Conservation (phyloP, 805 yeast genomes). For the Kuraishia hungarica region DNA sequence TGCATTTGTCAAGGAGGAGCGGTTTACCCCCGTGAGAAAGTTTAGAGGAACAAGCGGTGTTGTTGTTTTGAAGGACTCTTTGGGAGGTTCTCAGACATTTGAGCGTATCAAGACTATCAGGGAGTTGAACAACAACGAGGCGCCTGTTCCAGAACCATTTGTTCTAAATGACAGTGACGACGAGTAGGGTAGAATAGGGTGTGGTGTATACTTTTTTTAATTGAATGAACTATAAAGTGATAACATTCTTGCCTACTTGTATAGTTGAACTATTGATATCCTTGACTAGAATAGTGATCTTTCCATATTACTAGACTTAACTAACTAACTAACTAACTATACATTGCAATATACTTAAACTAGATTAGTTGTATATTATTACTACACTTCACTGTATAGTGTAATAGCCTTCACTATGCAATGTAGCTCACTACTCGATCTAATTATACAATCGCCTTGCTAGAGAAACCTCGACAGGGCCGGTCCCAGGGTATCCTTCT, state of each 20-base stretch:
- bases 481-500: constrained; percentile 42
- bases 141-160: constrained; percentile 67
- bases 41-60: constrained; percentile 64
- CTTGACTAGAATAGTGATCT: too few species aligned
- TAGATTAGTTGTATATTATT: too few species aligned
- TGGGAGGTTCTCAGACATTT: constrained; percentile 44
- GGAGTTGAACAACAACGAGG: constrained; percentile 65
- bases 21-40: constrained; percentile 79
- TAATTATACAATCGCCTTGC: not conserved
- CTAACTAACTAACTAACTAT: too few species aligned
- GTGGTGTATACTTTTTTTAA: not conserved
- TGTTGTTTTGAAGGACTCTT: constrained; percentile 58
- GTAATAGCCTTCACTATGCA: too few species aligned
- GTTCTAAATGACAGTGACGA: constrained; percentile 48
- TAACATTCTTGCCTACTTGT: too few species aligned
- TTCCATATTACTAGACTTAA: too few species aligned
- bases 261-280: too few species aligned
- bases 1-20: constrained; percentile 62
- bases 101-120: constrained; percentile 77
- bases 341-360: too few species aligned
- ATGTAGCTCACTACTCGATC: too few species aligned
- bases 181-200: constrained; percentile 19
- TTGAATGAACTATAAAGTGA: not conserved
- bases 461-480: constrained; percentile 42
- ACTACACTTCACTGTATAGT: too few species aligned